Evolutionary conservation across 2,329 filamentous ascomycete genomes (phyloP), one percentile per base, ranked within the genome.

Genomic region (Nothophoma quercina): DNA sequence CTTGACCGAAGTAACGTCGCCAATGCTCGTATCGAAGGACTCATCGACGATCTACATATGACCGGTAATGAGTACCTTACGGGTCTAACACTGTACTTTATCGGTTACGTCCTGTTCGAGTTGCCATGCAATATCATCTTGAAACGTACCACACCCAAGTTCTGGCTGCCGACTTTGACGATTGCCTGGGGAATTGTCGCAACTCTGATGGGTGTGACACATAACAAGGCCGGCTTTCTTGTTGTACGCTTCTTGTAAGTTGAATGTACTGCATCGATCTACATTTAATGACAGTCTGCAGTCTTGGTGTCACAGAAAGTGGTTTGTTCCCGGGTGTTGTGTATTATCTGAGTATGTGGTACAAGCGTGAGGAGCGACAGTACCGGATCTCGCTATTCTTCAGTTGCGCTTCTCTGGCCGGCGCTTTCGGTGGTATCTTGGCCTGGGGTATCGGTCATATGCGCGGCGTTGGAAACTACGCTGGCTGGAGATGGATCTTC

Each of bases 31-130:
- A 69, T 79, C 25, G 72, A 76, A 48, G 71, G 73, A 5, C 61
- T 75, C 1, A 68, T 59, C 0, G 57, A 42, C 9, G 68, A 73
- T 34, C 44, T 73, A 4, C 16, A 58, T 0, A 71, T 77, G 67
- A 74, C 72, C 1, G 72, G 71, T 0, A 71, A 74, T 49, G 79
- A 88, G 59, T 89, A 90, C 51, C 76, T 89, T 1, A 86, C 83
- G 0, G 85, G 85, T 1, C 65, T 89, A 32, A 89, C 86, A 0
- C 68, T 89, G 0, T 90, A 88, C 68, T 90, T 90, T 63, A 74
- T 80, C 49, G 76, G 76, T 4, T 81, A 81, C 52, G 77, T 79
- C 7, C 55, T 78, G 2, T 77, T 81, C 50, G 79, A 81, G 58
- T 78, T 87, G 5, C 50, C 50, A 2, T 55, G 51, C 18, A 55